Evolutionary conservation across 225 moss, liverwort and hornwort species (phyloP).

Genomic region (Polytrichum commune): DNA sequence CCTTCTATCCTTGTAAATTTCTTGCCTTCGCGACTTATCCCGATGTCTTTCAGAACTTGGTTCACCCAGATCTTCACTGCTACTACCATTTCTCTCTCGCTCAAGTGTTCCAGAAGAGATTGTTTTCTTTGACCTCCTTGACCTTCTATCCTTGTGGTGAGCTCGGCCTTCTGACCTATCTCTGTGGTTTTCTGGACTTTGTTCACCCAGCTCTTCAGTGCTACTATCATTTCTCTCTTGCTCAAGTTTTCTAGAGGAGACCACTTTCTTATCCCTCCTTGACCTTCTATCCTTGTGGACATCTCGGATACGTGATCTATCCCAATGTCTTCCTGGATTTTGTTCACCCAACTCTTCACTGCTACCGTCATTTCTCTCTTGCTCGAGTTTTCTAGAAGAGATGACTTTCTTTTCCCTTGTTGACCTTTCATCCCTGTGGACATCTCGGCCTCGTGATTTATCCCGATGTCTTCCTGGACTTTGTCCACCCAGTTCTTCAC

Average conservation of each 20-base stretch:
- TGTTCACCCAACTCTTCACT: constrained; percentile 2
- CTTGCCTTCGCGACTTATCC: constrained; percentile 21
- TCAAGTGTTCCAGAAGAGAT: constrained; percentile 6
- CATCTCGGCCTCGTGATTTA: constrained; percentile 3
- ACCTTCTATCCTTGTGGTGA: constrained; percentile 11
- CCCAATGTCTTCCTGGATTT: background rate
- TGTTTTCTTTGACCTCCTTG: constrained; percentile 17
- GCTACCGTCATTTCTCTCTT: background rate
- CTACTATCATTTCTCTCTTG: background rate
- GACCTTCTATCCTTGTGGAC: constrained; percentile 13
- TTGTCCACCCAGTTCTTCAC: too few relatives aligned
- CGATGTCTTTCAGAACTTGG: too few relatives aligned
- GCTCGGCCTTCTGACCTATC: constrained; percentile 25
- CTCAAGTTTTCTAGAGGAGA: background rate
- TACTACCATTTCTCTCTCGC: constrained; percentile 5
- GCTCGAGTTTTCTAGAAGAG: background rate
- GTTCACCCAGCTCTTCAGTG: background rate
- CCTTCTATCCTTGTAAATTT: constrained; percentile 10
- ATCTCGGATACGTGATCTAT: constrained; percentile 7
- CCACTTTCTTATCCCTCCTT: constrained; percentile 15
- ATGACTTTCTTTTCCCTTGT: background rate
- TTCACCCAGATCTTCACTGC: background rate
- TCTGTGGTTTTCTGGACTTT: too few relatives aligned
- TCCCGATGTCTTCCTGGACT: background rate
- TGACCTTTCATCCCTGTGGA: background rate